These are phyloP conservation scores for Patellaria atrata DNA, from an alignment of 495 filamentous ascomycete species.

Conservation along the genomic window DNA sequence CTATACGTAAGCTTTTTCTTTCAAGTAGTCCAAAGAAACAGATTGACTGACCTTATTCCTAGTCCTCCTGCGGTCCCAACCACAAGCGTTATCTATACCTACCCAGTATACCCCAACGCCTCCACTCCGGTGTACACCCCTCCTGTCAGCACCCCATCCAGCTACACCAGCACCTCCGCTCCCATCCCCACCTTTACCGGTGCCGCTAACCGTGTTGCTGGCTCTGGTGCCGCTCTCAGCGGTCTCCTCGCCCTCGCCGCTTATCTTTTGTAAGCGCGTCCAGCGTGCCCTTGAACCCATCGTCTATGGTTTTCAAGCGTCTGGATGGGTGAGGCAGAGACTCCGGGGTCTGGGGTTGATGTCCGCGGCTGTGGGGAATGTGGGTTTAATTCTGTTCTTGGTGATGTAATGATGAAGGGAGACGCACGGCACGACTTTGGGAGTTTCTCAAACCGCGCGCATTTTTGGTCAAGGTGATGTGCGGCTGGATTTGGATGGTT, in stretches of 20 bases:
- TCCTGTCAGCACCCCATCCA: conserved; percentile 19
- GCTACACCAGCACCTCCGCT: conserved; percentile 22
- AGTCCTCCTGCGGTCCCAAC: conserved; percentile 7
- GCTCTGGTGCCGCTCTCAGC: conserved; percentile 47
- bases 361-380: no score
- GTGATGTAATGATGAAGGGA: no score
- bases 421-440: no score
- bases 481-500: no score
- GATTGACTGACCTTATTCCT: background rate
- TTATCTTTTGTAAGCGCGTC: conserved; percentile 62
- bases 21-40: conserved; percentile 1
- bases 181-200: conserved; percentile 33
- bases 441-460: no score
- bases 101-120: conserved; percentile 19
- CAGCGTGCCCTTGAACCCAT: no score
- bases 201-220: conserved; percentile 36
- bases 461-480: no score
- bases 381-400: no score
- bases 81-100: conserved; percentile 1
- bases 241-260: conserved; percentile 51
- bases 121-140: conserved; percentile 19
- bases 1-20: conserved; percentile 27
- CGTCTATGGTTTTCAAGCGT: no score
- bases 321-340: no score
- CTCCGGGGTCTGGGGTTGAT: no score